A percentile compares a stretch with the other conserved stretches of the same genome.
Conservation (phyloP, 2,329 filamentous ascomycete species). For the Verticillium alfalfae region DNA sequence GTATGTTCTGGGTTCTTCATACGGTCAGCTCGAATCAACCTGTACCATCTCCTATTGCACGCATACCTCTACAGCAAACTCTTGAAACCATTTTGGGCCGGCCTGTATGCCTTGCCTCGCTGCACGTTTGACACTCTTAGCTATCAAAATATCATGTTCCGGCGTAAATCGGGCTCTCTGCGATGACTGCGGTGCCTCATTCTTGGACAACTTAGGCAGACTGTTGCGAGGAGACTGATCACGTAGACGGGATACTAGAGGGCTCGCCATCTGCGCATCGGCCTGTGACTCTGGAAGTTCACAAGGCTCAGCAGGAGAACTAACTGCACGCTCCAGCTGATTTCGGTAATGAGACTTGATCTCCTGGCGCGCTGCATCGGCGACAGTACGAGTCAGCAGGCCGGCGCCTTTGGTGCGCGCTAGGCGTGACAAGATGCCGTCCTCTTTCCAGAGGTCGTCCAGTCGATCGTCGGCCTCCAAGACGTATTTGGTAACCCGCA, state of each 20-base stretch:
- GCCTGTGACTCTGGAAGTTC: neutral
- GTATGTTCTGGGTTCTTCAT: conserved; percentile 14
- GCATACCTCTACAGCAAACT: neutral
- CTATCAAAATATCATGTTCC: neutral
- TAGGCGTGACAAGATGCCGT: neutral
- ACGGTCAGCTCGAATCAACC: neutral
- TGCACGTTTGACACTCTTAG: neutral
- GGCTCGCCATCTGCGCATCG: neutral
- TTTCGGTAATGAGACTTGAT: neutral
- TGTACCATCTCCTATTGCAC: conserved; percentile 7
- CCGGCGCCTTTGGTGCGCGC: neutral
- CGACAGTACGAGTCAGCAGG: neutral
- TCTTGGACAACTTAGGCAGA: neutral
- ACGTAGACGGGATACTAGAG: neutral
- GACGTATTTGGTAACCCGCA: neutral
- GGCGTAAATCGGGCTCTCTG: neutral
- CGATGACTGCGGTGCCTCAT: neutral
- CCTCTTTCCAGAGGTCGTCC: neutral
- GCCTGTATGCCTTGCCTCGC: neutral
- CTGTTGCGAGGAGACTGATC: neutral
- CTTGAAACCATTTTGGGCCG: neutral
- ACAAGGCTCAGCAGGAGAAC: neutral
- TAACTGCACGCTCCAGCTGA: neutral
- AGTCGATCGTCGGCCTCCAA: neutral
- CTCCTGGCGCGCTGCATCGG: neutral